Evolutionary conservation across 768 basidiomycete species (phyloP), one percentile per base, ranked within the genome.

Genomic region (Suillus subluteus): DNA sequence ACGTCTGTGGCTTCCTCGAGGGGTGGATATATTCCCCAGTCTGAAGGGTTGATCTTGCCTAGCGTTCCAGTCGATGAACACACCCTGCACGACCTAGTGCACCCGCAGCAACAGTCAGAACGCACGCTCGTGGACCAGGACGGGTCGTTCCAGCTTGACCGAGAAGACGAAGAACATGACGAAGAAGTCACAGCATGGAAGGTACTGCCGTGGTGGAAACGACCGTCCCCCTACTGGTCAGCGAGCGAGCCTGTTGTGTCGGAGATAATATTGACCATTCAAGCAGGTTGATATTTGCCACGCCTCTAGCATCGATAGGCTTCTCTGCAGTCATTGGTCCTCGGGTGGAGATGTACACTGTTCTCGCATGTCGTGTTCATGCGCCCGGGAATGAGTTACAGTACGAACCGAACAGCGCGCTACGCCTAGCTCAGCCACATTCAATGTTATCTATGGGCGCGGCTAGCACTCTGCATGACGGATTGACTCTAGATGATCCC

Each of bases 191-290:
- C 62, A 0, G 68, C 72, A 58, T 72, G 77, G 67, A 71, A 74
- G 65, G 68, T 48, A 4, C 79, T 83, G 56, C 88, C 91, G 4
- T 94, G 92, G 91, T 93, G 89, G 86, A 91, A 81, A 78, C 80
- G 84, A 50, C 91, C 92, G 4, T 92, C 91, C 0, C 83, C 91
- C 0, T 84, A 81, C 79, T 94, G 92, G 93, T 92, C 68, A 70
- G 86, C 78, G 11, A 30, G 26, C 6, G 12, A 32, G 8, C 21
- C 59, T 37, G 38, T 41, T 26, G 35, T 44, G 41, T 44, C 37
- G 38, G 38, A 56, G 40, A 50, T 38, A 43, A n/a, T 52, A 37
- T 55, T 64, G 55, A 64, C 16, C 62, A 30, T 26, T 40, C 16
- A 72, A 94, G 26, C 26, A 61, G 93, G 91, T 73, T 92, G 46